These are phyloP conservation scores for Glycine tomentella DNA, from an alignment of 306 rosid species.

Conservation along the genomic window DNA sequence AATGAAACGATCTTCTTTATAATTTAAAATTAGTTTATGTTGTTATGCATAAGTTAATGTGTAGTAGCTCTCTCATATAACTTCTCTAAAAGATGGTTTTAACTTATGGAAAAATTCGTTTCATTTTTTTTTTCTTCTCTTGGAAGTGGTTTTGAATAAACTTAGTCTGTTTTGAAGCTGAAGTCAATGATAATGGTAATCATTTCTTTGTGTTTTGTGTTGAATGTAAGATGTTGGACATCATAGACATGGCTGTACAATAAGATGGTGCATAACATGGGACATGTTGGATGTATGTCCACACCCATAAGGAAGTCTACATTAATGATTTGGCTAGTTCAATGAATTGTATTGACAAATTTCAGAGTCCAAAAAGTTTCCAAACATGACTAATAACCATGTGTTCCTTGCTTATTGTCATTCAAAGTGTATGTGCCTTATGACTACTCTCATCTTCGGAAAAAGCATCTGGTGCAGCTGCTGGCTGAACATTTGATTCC, in stretches of 20 bases:
- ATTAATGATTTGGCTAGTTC: neutral
- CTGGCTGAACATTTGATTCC: neutral
- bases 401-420: neutral
- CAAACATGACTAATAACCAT: neutral
- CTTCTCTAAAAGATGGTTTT: too few species aligned
- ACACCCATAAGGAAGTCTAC: neutral
- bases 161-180: conserved; percentile 1
- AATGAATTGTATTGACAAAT: neutral
- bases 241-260: conserved; percentile 6
- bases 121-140: too few species aligned
- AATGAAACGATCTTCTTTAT: too few species aligned
- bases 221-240: conserved; percentile 17
- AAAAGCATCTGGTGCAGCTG: too few species aligned
- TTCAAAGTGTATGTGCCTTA: neutral
- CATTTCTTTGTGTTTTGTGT: neutral
- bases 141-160: too few species aligned
- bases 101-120: too few species aligned
- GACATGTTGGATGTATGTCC: conserved; percentile 6
- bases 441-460: neutral
- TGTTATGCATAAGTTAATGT: too few species aligned
- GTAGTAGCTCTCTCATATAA: too few species aligned
- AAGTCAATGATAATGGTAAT: neutral
- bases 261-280: neutral
- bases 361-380: neutral
- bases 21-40: too few species aligned